Evolutionary conservation across 352 stramenopile species (phyloP).

Genomic region (Elongisporangium undulatum): DNA sequence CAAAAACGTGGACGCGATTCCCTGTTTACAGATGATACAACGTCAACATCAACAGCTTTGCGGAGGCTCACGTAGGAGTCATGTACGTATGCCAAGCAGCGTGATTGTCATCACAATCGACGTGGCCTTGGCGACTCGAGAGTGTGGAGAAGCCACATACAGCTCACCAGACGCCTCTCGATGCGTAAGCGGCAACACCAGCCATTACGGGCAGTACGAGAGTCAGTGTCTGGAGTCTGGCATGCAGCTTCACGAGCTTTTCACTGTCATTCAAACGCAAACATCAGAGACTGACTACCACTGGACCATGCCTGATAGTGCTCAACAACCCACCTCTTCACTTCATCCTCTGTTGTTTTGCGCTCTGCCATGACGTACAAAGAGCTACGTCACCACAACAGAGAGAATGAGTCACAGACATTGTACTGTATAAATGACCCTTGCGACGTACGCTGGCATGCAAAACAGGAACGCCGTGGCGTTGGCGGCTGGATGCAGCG

Average conservation of each 20-base stretch:
- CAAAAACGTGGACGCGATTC: slow-evolving; percentile 57
- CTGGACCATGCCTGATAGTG: not conserved
- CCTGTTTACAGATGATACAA: slow-evolving; percentile 8
- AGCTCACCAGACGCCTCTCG: slow-evolving; percentile 18
- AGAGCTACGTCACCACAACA: slow-evolving; percentile 19
- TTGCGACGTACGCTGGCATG: slow-evolving; percentile 29
- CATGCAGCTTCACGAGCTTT: slow-evolving; percentile 47
- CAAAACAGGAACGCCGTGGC: slow-evolving; percentile 46
- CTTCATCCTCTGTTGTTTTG: slow-evolving; percentile 31
- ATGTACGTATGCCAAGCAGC: slow-evolving; percentile 37
- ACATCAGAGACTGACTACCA: slow-evolving; percentile 8
- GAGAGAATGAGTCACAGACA: not conserved
- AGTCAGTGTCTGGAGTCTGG: slow-evolving; percentile 40
- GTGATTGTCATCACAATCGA: slow-evolving; percentile 42
- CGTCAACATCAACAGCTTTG: not conserved
- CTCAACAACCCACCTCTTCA: slow-evolving; percentile 23
- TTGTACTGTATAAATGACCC: not conserved
- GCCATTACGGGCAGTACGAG: slow-evolving; percentile 28
- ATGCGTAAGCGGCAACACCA: slow-evolving; percentile 27
- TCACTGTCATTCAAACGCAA: slow-evolving; percentile 21
- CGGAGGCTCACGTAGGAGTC: not conserved
- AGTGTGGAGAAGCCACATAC: slow-evolving; percentile 45
- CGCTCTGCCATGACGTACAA: slow-evolving; percentile 54
- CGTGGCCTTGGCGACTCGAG: slow-evolving; percentile 47
- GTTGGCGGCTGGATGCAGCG: slow-evolving; percentile 51